phyloP scores from a whole-genome alignment of 106 monocot genomes.

The Platanthera zijinensis region DNA sequence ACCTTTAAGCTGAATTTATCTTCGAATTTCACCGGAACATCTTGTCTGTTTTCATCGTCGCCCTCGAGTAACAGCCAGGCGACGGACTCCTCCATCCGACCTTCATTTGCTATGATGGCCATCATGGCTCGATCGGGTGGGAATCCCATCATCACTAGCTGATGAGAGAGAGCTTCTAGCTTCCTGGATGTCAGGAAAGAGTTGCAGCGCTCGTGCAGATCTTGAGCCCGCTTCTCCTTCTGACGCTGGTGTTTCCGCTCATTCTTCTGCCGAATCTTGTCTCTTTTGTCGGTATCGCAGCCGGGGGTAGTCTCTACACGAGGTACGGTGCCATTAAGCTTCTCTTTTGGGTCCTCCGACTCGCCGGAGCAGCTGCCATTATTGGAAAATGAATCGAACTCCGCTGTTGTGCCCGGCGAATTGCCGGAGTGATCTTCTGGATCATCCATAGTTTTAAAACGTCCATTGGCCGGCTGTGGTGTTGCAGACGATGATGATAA shows the following conservation, averaged over 20 bases:
- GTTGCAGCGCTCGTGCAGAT: slow-evolving; percentile 64
- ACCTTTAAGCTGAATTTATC: slow-evolving; percentile 45
- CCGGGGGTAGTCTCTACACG: slow-evolving; percentile 47
- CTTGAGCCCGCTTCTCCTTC: slow-evolving; percentile 70
- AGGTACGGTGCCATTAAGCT: slow-evolving; percentile 15
- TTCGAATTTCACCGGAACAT: slow-evolving; percentile 24
- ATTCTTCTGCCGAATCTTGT: slow-evolving; percentile 88
- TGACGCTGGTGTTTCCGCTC: slow-evolving; percentile 94
- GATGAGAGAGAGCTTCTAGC: slow-evolving; percentile 54
- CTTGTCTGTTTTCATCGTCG: slow-evolving; percentile 29
- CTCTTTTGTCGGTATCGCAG: slow-evolving; percentile 74
- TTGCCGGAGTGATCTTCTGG: slow-evolving; percentile 39
- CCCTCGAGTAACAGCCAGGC: slow-evolving; percentile 63
- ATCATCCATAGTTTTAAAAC: slow-evolving; percentile 26
- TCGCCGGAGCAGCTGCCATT: slow-evolving; percentile 75
- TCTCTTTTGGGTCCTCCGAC: slow-evolving; percentile 72
- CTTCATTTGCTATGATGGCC: slow-evolving; percentile 78
- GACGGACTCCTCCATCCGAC: slow-evolving; percentile 66
- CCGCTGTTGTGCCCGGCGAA: slow-evolving; percentile 28
- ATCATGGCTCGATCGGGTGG: slow-evolving; percentile 54
- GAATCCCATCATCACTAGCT: slow-evolving; percentile 89
- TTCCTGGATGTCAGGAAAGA: slow-evolving; percentile 76
- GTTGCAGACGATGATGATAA: slow-evolving; percentile 2
- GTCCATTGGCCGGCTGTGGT: slow-evolving; percentile 19
- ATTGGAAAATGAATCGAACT: slow-evolving; percentile 74